These are phyloP conservation scores for Ophiostoma perfectum DNA, from an alignment of 2,329 filamentous ascomycete species.

Conservation along the genomic window DNA sequence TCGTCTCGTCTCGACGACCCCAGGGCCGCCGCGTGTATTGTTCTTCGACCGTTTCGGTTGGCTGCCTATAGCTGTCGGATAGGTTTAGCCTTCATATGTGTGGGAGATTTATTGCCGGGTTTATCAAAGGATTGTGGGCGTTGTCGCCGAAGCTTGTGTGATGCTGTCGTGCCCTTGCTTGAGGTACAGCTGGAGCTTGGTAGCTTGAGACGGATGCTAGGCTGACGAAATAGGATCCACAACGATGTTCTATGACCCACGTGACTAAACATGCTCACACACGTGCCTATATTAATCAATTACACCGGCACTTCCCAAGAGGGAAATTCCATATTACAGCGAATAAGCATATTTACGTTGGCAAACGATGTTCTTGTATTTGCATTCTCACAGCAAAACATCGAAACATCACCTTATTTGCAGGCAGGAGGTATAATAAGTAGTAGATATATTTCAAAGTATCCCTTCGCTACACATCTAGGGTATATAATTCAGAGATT, in stretches of 20 bases:
- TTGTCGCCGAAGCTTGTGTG: neutral
- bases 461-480: too few species aligned
- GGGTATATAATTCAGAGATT: too few species aligned
- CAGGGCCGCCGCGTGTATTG: neutral
- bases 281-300: neutral
- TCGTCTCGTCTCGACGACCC: constrained; percentile 17
- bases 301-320: neutral
- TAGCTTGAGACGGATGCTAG: constrained; percentile 2
- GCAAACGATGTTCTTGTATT: too few species aligned
- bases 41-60: neutral
- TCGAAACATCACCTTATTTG: too few species aligned
- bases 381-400: too few species aligned
- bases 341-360: too few species aligned
- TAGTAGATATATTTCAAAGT: too few species aligned
- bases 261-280: neutral
- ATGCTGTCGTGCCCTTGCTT: neutral
- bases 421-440: too few species aligned
- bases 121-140: neutral
- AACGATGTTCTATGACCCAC: neutral
- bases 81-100: neutral
- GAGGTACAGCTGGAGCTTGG: constrained; percentile 1
- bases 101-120: neutral
- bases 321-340: neutral
- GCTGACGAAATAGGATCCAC: constrained; percentile 2
- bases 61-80: neutral